phyloP scores from a whole-genome alignment of 441 rosid genomes.

The Erysimum cheiri region DNA sequence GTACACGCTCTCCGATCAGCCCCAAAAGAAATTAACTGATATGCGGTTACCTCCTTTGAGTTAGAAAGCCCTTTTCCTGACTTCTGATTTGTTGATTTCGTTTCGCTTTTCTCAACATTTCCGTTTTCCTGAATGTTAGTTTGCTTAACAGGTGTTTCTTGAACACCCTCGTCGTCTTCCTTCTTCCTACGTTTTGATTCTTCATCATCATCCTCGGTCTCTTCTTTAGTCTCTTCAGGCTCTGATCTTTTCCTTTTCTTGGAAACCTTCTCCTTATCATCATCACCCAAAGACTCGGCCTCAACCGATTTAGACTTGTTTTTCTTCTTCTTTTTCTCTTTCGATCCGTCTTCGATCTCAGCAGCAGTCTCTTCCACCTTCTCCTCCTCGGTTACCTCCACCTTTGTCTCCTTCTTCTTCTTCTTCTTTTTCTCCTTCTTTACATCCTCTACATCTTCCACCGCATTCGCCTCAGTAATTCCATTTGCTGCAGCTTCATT shows the following conservation, averaged over 20 bases:
- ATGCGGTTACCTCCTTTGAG: constrained; percentile 63
- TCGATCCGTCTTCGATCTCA: constrained; percentile 20
- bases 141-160: constrained; percentile 47
- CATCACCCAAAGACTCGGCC: constrained; percentile 28
- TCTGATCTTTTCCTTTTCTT: constrained; percentile 82
- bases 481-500: constrained; percentile 17
- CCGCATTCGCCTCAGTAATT: background rate
- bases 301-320: constrained; percentile 33
- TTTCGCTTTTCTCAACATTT: constrained; percentile 46
- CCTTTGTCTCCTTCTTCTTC: constrained; percentile 38
- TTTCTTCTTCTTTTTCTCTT: constrained; percentile 42
- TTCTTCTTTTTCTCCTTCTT: constrained; percentile 43
- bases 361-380: constrained; percentile 34
- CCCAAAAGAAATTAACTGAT: background rate
- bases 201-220: constrained; percentile 47
- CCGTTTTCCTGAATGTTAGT: constrained; percentile 47
- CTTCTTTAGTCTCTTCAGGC: constrained; percentile 55
- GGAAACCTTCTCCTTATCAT: constrained; percentile 46
- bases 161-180: constrained; percentile 37
- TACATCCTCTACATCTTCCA: constrained; percentile 28
- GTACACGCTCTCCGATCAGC: constrained; percentile 24
- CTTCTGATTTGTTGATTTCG: constrained; percentile 48
- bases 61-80: constrained; percentile 53
- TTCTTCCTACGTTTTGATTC: constrained; percentile 67
- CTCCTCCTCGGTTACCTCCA: constrained; percentile 34